Percentiles rank a stretch among this genome's conserved stretches.
phyloP scores from a whole-genome alignment of 768 basidiomycete genomes.

The Zangia roseola region DNA sequence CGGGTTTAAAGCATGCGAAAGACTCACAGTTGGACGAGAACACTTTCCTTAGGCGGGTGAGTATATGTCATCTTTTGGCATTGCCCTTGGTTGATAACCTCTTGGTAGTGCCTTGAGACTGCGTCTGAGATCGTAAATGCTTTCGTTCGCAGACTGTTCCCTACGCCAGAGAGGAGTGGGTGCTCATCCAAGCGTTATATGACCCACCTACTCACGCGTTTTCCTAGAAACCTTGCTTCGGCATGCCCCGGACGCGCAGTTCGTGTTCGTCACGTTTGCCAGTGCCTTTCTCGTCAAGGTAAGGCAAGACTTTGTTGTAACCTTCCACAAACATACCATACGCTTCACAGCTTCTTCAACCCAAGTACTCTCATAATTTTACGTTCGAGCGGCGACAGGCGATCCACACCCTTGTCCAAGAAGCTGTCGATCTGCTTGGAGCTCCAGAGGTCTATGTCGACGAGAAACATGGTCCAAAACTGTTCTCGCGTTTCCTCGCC shows the following conservation, averaged over 20 bases:
- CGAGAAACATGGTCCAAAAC: conserved; percentile 75
- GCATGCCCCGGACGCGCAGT: conserved; percentile 78
- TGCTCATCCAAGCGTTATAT: background rate
- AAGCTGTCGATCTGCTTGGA: conserved; percentile 63
- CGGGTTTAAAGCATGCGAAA: conserved; percentile 77
- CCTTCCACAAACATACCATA: background rate
- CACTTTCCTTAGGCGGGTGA: conserved; percentile 62
- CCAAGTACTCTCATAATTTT: conserved; percentile 65
- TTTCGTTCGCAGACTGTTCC: conserved; percentile 56
- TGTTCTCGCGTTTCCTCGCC: conserved; percentile 78
- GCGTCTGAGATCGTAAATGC: conserved; percentile 64
- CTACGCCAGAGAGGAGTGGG: conserved; percentile 52
- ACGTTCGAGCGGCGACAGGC: conserved; percentile 55
- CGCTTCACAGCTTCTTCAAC: conserved; percentile 64
- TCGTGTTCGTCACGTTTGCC: conserved; percentile 78
- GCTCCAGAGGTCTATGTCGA: conserved; percentile 75
- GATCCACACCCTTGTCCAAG: conserved; percentile 62
- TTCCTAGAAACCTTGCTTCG: conserved; percentile 53
- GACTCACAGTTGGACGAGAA: conserved; percentile 54
- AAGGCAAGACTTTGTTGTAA: conserved; percentile 5
- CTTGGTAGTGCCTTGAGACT: conserved; percentile 58
- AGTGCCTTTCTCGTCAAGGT: conserved; percentile 83
- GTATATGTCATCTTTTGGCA: conserved; percentile 24
- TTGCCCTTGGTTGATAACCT: background rate
- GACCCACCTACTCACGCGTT: conserved; percentile 1